Conservation (phyloP, 306 rosid genomes). For the Carpinus viminea region DNA sequence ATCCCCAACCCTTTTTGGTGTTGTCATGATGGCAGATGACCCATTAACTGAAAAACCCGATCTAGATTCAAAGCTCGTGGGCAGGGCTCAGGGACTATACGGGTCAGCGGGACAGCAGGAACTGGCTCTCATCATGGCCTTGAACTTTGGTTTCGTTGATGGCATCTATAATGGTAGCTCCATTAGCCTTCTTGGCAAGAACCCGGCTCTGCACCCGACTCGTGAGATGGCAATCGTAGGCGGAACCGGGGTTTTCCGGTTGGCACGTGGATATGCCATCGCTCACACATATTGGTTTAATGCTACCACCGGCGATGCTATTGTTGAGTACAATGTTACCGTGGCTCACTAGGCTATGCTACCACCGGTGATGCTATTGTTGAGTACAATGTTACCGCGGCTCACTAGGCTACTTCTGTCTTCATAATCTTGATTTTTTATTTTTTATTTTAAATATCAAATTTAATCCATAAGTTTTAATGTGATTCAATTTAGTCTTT, state of each 20-base stretch:
- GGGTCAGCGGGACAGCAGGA: constrained; percentile 65
- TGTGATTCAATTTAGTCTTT: no score
- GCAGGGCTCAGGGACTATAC: constrained; percentile 80
- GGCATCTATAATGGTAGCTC: constrained; percentile 68
- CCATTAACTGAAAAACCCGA: constrained; percentile 68
- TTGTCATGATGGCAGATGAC: constrained; percentile 66
- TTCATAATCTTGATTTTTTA: background rate
- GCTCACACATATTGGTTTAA: constrained; percentile 58
- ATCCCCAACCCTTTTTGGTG: constrained; percentile 53
- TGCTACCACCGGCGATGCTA: constrained; percentile 62
- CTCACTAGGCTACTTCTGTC: constrained; percentile 36
- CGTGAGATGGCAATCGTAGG: constrained; percentile 82
- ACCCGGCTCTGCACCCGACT: constrained; percentile 39
- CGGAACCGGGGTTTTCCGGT: constrained; percentile 74
- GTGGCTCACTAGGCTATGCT: constrained; percentile 53
- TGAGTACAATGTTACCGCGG: constrained; percentile 65
- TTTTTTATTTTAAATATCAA: no score
- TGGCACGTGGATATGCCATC: constrained; percentile 73
- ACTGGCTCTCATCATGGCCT: constrained; percentile 57
- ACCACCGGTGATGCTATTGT: constrained; percentile 76
- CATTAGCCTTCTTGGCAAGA: constrained; percentile 60
- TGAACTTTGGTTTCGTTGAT: constrained; percentile 56
- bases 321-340: constrained; percentile 74
- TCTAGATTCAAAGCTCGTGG: constrained; percentile 65
- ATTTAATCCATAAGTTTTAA: no score